Evolutionary conservation across 768 basidiomycete species (phyloP).

Genomic region (Boletus barrowsii): DNA sequence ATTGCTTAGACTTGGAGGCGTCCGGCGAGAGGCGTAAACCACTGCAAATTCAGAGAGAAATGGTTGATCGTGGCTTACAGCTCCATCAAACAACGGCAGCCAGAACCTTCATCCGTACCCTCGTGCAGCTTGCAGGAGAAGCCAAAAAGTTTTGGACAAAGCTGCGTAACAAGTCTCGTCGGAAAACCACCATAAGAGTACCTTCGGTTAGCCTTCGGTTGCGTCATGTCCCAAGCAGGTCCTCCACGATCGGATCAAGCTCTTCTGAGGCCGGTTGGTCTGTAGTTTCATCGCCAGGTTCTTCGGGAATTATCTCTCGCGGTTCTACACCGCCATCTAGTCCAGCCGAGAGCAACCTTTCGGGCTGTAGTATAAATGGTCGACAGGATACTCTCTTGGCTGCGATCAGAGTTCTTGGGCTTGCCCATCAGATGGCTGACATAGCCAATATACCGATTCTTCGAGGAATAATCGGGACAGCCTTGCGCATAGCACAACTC

Average conservation of each 20-base stretch:
- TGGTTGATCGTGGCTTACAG: slow-evolving; percentile 11
- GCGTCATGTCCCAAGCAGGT: not conserved
- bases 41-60: slow-evolving; percentile 16
- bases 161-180: not conserved
- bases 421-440: slow-evolving; percentile 7
- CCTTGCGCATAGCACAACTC: slow-evolving; percentile 5
- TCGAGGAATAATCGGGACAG: slow-evolving; percentile 8
- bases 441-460: not conserved
- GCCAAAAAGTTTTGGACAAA: slow-evolving; percentile 5
- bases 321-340: not conserved
- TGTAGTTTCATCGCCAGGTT: not conserved
- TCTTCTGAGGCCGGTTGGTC: not conserved
- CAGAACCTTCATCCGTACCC: slow-evolving; percentile 10
- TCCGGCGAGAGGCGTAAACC: not conserved
- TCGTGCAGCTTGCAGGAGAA: not conserved
- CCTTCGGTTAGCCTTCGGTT: not conserved
- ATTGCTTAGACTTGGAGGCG: not conserved
- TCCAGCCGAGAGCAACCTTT: not conserved
- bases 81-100: slow-evolving; percentile 15
- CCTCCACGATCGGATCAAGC: not conserved
- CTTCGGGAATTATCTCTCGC: not conserved
- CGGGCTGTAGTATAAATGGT: slow-evolving; percentile 1
- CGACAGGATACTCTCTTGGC: not conserved
- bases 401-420: slow-evolving; percentile 6
- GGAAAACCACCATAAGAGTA: too few relatives aligned